Evolutionary conservation across 371 early-diverging fungal species (phyloP).

Genomic region (Mucor plumbeus): DNA sequence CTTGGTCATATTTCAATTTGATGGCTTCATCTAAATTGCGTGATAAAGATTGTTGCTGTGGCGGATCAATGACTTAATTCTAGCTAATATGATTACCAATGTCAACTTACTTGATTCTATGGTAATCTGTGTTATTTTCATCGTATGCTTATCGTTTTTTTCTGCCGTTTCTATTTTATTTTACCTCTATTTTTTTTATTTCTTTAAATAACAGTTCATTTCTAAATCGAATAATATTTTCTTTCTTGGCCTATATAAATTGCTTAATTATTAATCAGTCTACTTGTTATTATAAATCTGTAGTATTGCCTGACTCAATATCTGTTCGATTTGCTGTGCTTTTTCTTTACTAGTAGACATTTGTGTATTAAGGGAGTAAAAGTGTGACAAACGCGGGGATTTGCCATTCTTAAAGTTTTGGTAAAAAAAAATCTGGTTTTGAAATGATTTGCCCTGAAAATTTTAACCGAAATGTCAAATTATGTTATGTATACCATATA

Average conservation of each 20-base stretch:
- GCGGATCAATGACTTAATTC: neutral
- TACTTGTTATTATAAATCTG: neutral
- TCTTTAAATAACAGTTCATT: neutral
- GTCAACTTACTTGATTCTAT: constrained; percentile 6
- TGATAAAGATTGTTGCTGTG: constrained; percentile 1
- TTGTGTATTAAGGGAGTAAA: neutral
- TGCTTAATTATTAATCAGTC: neutral
- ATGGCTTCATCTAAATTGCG: constrained; percentile 3
- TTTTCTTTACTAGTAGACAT: neutral
- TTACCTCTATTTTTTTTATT: neutral
- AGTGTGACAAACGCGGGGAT: neutral
- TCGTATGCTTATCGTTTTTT: neutral
- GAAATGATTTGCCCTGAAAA: neutral
- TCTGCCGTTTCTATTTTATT: neutral
- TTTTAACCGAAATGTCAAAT: neutral
- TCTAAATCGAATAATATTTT: neutral
- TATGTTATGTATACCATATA: neutral
- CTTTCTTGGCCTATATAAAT: neutral
- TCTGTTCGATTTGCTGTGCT: neutral
- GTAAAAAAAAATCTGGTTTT: neutral
- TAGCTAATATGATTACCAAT: neutral
- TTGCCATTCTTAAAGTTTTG: neutral
- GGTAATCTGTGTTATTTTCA: neutral
- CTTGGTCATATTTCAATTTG: constrained; percentile 7
- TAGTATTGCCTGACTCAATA: neutral